Percentiles rank a stretch among this genome's conserved stretches.
phyloP scores from a whole-genome alignment of 2,329 filamentous ascomycete species.

The Huntiella decipiens region DNA sequence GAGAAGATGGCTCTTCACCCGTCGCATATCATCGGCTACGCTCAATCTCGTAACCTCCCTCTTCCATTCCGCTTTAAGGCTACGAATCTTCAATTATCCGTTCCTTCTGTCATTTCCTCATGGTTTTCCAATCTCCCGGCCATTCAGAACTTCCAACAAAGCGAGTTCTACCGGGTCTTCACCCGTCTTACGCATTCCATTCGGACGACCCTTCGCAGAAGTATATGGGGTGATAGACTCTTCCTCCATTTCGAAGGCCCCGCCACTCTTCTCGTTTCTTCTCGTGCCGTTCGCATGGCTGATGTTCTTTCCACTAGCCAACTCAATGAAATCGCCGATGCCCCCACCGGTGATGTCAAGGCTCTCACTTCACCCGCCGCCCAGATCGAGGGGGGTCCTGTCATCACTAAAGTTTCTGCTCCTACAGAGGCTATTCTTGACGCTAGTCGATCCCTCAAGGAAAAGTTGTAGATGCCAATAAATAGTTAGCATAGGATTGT shows the following conservation, averaged over 20 bases:
- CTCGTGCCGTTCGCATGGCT: conserved; percentile 57
- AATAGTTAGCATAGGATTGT: too few species aligned
- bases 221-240: conserved; percentile 83
- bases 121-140: conserved; percentile 55
- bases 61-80: conserved; percentile 71
- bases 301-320: conserved; percentile 63
- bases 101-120: conserved; percentile 46
- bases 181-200: conserved; percentile 46
- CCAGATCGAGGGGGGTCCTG: too few species aligned
- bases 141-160: conserved; percentile 51
- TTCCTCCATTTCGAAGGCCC: conserved; percentile 85
- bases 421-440: too few species aligned
- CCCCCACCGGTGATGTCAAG: conserved; percentile 51
- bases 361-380: conserved; percentile 18
- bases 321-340: conserved; percentile 76
- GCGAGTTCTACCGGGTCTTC: conserved; percentile 51
- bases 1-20: conserved; percentile 89
- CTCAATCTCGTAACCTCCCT: conserved; percentile 52
- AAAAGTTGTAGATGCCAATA: too few species aligned
- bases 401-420: too few species aligned
- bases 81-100: conserved; percentile 54
- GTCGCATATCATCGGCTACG: conserved; percentile 80
- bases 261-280: conserved; percentile 69
- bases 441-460: too few species aligned
- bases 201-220: conserved; percentile 58